Conservation (phyloP, 805 yeast species). For the Metschnikowia hibisci region DNA sequence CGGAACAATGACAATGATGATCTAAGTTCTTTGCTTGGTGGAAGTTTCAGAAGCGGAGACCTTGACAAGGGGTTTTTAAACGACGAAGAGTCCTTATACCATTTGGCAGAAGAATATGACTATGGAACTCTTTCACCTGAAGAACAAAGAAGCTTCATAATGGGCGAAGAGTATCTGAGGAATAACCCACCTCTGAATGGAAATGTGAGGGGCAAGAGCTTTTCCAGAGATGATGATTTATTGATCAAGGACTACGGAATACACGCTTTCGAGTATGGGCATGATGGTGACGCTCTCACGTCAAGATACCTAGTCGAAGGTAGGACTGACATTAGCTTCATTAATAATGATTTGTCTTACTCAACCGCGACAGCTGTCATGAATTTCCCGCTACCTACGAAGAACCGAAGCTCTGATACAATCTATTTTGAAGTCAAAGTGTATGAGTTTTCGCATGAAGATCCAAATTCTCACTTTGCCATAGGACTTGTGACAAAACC, state of each 20-base stretch:
- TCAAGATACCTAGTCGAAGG: constrained; percentile 39
- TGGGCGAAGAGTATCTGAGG: constrained; percentile 33
- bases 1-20: constrained; percentile 1
- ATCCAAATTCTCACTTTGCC: constrained; percentile 49
- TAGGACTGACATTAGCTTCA: constrained; percentile 34
- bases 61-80: constrained; percentile 38
- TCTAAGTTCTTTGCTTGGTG: constrained; percentile 1
- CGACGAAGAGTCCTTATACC: constrained; percentile 36
- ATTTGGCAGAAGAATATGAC: constrained; percentile 36
- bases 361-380: constrained; percentile 38
- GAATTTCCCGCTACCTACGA: constrained; percentile 38
- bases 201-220: constrained; percentile 32
- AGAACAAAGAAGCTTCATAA: constrained; percentile 35
- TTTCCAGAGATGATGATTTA: constrained; percentile 26
- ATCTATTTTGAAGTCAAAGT: constrained; percentile 61
- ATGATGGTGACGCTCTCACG: constrained; percentile 28
- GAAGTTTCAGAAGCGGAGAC: constrained; percentile 14
- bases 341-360: constrained; percentile 36
- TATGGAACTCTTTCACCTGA: constrained; percentile 37
- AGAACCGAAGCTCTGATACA: constrained; percentile 33
- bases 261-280: constrained; percentile 39
- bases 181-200: constrained; percentile 29
- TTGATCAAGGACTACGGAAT: constrained; percentile 36
- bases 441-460: constrained; percentile 27
- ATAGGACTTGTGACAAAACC: constrained; percentile 71